Evolutionary conservation across 176 grass and related monocot genomes (phyloP).

Genomic region (Triticum aestivum): IWGSC_CS_RefSeq_v2.1 NC_057798.1:248467-248966

Average conservation of each 20-base stretch:
- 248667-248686: conserved; percentile 35
- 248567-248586: conserved; percentile 19
- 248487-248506: background rate
- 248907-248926: background rate
- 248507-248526: background rate
- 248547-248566: conserved; percentile 55
- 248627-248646: background rate
- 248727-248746: background rate
- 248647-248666: conserved; percentile 21
- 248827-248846: background rate
- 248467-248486: no score
- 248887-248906: background rate
- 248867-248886: conserved; percentile 8
- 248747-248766: background rate
- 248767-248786: conserved; percentile 44
- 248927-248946: background rate
- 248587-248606: conserved; percentile 22
- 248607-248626: background rate
- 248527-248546: conserved; percentile 44
- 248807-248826: background rate
- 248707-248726: conserved; percentile 47
- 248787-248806: conserved; percentile 1
- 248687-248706: conserved; percentile 48
- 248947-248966: background rate
- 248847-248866: background rate